Percentiles rank a stretch among this genome's conserved stretches.
phyloP scores from a whole-genome alignment of 1,284 basidiomycete genomes.

The Tilletia walkeri region DNA sequence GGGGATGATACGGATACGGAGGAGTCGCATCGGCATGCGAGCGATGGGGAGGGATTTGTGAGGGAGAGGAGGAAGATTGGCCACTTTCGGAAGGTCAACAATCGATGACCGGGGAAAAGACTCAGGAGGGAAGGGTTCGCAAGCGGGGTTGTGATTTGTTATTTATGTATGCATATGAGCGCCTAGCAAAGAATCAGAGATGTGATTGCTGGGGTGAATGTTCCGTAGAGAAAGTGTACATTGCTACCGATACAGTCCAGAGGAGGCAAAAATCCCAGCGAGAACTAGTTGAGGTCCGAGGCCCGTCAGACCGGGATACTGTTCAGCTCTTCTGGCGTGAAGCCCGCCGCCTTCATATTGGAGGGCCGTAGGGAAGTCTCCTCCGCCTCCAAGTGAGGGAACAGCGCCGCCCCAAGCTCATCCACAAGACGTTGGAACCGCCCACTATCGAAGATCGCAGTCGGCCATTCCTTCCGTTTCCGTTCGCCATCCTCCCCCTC shows the following conservation, averaged over 20 bases:
- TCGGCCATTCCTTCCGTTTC: constrained; percentile 24
- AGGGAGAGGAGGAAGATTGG: neutral
- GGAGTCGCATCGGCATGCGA: no score
- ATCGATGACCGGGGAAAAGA: neutral
- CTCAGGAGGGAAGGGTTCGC: no score
- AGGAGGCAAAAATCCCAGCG: neutral
- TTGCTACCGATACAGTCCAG: neutral
- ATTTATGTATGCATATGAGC: no score
- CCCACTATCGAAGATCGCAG: constrained; percentile 29
- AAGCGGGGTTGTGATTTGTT: no score
- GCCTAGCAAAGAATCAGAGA: no score
- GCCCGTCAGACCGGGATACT: no score
- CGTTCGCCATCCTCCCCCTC: constrained; percentile 21
- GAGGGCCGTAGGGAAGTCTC: constrained; percentile 34
- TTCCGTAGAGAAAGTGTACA: no score
- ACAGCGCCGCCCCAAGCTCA: constrained; percentile 27
- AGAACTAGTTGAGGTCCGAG: neutral
- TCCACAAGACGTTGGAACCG: constrained; percentile 25
- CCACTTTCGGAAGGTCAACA: neutral
- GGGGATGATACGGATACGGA: no score
- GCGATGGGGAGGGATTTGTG: no score
- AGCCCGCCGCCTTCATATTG: constrained; percentile 35
- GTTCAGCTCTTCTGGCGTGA: neutral
- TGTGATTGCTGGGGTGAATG: no score
- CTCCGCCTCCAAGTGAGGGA: constrained; percentile 41